Evolutionary conservation across 2,329 filamentous ascomycete genomes (phyloP), one percentile per base, ranked within the genome.

Genomic region (Cladosporium velox): DNA sequence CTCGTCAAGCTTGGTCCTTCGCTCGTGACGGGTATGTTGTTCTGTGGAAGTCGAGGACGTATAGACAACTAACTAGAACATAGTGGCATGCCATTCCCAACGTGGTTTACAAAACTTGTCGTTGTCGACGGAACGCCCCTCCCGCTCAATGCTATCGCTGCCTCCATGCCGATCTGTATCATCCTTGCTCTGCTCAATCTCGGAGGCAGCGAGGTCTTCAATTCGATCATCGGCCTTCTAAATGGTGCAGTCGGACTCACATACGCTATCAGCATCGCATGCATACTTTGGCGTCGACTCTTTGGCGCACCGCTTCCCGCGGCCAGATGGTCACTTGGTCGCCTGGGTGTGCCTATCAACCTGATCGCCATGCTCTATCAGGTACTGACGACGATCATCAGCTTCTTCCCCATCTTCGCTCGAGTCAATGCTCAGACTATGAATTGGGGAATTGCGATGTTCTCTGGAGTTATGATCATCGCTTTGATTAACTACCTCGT

Each of bases 1-100:
- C 79, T 14, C 77, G 79, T 11, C 78, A 80, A 73, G 73, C 77
- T 11, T 82, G 74, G 62, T 78, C 79, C 0, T 82, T 82, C 67
- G 72, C 34, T 68, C 77, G 80, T 26, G 80, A 71, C 32, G 59
- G 41, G 41, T 47, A n/a, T 10, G 32, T 34, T 11, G 8, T 12
- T 11, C 32, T 10, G 32, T 34, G 32, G 32, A 34, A 34, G 32
- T 34, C 8, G 32, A 34, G 32, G 10, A 11, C 32, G 32, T 11
- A 34, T 11, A 34, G 2, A 6, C n/a, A 47, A 47, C 41, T 18
- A 11, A 18, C 5, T 18, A 15, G 32, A 34, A 34, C 11, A 34
- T 21, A 47, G 62, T 28, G 60, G 47, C 21, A 24, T 54, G 24
- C 51, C 60, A 12, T 63, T 54, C 30, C 21, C 30, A 12, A 38